These are phyloP conservation scores for Penicillium occitanis DNA, from an alignment of 2,329 filamentous ascomycete species.

Conservation along the genomic window DNA sequence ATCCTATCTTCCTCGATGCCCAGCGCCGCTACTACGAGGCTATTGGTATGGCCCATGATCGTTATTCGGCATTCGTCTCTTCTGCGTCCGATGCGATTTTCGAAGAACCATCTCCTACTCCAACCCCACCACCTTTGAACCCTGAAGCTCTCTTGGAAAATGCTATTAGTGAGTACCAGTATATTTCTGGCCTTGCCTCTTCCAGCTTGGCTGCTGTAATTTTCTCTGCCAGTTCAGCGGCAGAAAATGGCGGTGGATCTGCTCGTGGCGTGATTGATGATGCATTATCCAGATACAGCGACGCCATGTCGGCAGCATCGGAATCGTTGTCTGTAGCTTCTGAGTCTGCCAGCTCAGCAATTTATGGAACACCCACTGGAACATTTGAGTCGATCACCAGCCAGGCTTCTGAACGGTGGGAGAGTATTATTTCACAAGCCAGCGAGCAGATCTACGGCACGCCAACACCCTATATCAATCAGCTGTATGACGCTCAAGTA, in stretches of 20 bases:
- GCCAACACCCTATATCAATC: slow-evolving; percentile 61
- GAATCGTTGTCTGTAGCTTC: slow-evolving; percentile 41
- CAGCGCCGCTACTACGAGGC: slow-evolving; percentile 74
- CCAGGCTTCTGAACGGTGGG: slow-evolving; percentile 63
- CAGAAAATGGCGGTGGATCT: slow-evolving; percentile 35
- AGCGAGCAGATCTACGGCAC: slow-evolving; percentile 70
- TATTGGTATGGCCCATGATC: slow-evolving; percentile 73
- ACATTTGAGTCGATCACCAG: slow-evolving; percentile 51
- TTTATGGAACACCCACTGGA: slow-evolving; percentile 49
- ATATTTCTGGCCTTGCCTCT: slow-evolving; percentile 41
- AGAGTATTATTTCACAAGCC: slow-evolving; percentile 61
- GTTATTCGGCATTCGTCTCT: slow-evolving; percentile 72
- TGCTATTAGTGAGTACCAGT: slow-evolving; percentile 38
- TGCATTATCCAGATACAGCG: slow-evolving; percentile 47
- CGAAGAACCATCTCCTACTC: slow-evolving; percentile 62
- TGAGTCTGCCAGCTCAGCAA: slow-evolving; percentile 43
- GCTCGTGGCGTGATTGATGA: slow-evolving; percentile 42
- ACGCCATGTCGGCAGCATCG: slow-evolving; percentile 47
- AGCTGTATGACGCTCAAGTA: slow-evolving; percentile 46
- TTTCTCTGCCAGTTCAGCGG: slow-evolving; percentile 41
- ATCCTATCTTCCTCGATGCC: slow-evolving; percentile 59
- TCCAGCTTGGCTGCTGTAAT: slow-evolving; percentile 43
- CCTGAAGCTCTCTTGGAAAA: slow-evolving; percentile 38
- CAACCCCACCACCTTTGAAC: slow-evolving; percentile 30
- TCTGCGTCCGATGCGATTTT: slow-evolving; percentile 70